Percentiles rank a stretch among this genome's conserved stretches.
Evolutionary conservation across 352 stramenopile species (phyloP).

Genomic region (Discostella stelligera): DNA sequence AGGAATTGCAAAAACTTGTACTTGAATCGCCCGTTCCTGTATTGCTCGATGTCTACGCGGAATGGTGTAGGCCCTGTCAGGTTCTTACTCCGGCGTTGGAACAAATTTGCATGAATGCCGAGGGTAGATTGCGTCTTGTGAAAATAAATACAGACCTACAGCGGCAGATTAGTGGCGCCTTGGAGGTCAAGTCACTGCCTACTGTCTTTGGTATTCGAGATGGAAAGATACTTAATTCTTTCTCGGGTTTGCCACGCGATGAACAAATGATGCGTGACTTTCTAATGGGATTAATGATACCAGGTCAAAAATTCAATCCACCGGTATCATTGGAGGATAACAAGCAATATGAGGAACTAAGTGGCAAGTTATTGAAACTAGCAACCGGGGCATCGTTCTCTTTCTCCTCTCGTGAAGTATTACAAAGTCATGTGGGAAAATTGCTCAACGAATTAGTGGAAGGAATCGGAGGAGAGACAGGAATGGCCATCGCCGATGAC

Average conservation of each 20-base stretch:
- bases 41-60: constrained; percentile 78
- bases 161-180: constrained; percentile 53
- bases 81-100: constrained; percentile 73
- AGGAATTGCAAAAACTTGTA: constrained; percentile 74
- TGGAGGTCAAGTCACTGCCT: constrained; percentile 77
- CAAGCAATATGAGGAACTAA: constrained; percentile 66
- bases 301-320: constrained; percentile 57
- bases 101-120: constrained; percentile 76
- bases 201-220: constrained; percentile 77
- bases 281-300: constrained; percentile 76
- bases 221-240: constrained; percentile 79
- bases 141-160: constrained; percentile 83
- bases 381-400: constrained; percentile 69
- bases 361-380: constrained; percentile 67
- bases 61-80: constrained; percentile 80
- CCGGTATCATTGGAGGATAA: constrained; percentile 57
- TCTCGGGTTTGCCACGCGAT: constrained; percentile 76
- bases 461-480: constrained; percentile 44
- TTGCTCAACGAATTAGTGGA: constrained; percentile 69
- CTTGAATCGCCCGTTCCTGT: constrained; percentile 81
- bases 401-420: constrained; percentile 70
- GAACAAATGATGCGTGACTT: constrained; percentile 76
- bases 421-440: constrained; percentile 57
- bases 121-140: constrained; percentile 74
- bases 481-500: constrained; percentile 68